Evolutionary conservation across 2,329 filamentous ascomycete species (phyloP).

Genomic region (Colletotrichum trifolii): DNA sequence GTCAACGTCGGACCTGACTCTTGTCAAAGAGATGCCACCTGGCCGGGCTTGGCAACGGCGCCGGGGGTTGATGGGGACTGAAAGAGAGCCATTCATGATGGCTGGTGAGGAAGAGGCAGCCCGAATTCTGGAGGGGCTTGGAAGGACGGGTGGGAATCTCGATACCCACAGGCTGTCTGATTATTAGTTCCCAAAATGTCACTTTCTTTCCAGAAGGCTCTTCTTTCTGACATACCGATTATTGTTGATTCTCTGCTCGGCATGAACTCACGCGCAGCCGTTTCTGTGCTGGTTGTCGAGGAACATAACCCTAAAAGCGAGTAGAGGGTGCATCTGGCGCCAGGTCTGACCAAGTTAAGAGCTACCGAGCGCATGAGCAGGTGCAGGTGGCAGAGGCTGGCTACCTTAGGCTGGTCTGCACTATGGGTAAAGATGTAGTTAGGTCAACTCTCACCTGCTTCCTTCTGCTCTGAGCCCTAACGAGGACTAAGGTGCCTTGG

Average conservation of each 20-base stretch:
- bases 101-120: neutral
- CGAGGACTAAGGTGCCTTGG: too few relatives aligned
- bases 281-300: neutral
- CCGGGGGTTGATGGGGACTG: conserved; percentile 17
- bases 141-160: too few relatives aligned
- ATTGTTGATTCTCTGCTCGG: too few relatives aligned
- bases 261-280: too few relatives aligned
- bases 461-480: conserved; percentile 1
- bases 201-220: too few relatives aligned
- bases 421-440: too few relatives aligned
- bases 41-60: conserved; percentile 28
- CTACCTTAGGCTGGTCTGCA: too few relatives aligned
- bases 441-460: conserved; percentile 28
- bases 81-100: conserved; percentile 2
- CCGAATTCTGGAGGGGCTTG: neutral
- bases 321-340: conserved; percentile 11
- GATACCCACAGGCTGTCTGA: too few relatives aligned
- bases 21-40: conserved; percentile 12
- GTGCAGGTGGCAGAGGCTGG: neutral
- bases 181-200: too few relatives aligned
- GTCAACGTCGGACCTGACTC: conserved; percentile 13
- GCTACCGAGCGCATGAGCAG: neutral
- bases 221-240: too few relatives aligned
- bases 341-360: conserved; percentile 14
- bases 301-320: neutral